Evolutionary conservation across 805 yeast species (phyloP).

Genomic region (Myxozyma mucilagina): DNA sequence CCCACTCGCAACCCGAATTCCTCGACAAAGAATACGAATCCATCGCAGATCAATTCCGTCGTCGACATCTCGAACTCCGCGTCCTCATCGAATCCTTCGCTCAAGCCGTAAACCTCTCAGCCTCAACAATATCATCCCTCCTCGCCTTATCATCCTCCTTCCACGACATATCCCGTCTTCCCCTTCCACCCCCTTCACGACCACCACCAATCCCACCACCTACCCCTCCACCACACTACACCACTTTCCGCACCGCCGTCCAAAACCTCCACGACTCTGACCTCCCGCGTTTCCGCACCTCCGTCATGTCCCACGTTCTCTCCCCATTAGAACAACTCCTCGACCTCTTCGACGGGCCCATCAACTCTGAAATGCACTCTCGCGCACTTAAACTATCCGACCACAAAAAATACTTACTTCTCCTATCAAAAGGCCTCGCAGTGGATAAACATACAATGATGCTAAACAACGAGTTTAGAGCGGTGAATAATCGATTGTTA

Average conservation of each 20-base stretch:
- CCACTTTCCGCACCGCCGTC: constrained; percentile 8
- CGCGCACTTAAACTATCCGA: constrained; percentile 23
- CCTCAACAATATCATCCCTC: background rate
- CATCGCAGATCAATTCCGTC: constrained; percentile 17
- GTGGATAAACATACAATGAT: constrained; percentile 3
- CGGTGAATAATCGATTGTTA: constrained; percentile 10
- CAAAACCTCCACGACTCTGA: constrained; percentile 15
- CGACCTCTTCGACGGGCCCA: constrained; percentile 21
- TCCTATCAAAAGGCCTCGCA: constrained; percentile 13
- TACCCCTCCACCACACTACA: background rate
- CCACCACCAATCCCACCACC: no score
- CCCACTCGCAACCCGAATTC: background rate
- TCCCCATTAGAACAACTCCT: constrained; percentile 17
- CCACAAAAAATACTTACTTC: constrained; percentile 8
- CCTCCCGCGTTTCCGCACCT: constrained; percentile 9
- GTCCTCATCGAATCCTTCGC: constrained; percentile 15
- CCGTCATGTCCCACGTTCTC: constrained; percentile 16
- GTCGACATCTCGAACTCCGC: constrained; percentile 23
- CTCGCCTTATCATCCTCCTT: background rate
- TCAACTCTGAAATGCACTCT: constrained; percentile 7
- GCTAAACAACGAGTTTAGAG: constrained; percentile 9
- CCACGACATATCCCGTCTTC: background rate
- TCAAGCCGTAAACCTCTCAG: background rate
- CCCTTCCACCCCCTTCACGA: background rate
- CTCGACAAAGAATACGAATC: constrained; percentile 20